These are phyloP conservation scores for Mallotus nudiflorus DNA, from an alignment of 345 rosid species.

Conservation along the genomic window DNA sequence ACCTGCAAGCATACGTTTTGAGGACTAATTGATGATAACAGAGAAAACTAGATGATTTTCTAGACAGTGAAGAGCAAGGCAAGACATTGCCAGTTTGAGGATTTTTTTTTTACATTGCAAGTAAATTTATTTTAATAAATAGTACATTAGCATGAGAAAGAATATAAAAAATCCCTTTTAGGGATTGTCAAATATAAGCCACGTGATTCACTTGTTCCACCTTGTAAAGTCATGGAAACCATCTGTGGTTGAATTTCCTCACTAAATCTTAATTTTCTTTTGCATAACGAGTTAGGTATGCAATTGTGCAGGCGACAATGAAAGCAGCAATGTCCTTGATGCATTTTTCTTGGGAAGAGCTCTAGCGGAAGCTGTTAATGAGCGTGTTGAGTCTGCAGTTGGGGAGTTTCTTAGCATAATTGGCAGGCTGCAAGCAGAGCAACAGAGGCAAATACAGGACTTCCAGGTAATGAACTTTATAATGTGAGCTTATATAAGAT, in stretches of 20 bases:
- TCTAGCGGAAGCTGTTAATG: constrained; percentile 79
- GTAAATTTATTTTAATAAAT: no score
- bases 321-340: constrained; percentile 64
- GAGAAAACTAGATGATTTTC: no score
- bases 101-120: no score
- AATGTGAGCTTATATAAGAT: neutral
- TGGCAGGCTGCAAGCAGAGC: constrained; percentile 86
- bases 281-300: neutral
- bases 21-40: no score
- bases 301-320: constrained; percentile 57
- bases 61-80: no score
- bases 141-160: no score
- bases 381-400: constrained; percentile 73
- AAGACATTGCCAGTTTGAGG: no score
- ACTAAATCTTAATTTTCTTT: no score
- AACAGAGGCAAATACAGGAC: constrained; percentile 82
- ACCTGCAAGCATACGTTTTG: no score
- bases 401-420: constrained; percentile 77
- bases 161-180: neutral
- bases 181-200: neutral
- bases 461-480: constrained; percentile 56
- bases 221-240: neutral
- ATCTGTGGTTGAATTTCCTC: no score
- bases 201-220: neutral
- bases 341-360: constrained; percentile 97